These are phyloP conservation scores for Trichoderma parareesei DNA, from an alignment of 495 filamentous ascomycete species.

Conservation along the genomic window DNA sequence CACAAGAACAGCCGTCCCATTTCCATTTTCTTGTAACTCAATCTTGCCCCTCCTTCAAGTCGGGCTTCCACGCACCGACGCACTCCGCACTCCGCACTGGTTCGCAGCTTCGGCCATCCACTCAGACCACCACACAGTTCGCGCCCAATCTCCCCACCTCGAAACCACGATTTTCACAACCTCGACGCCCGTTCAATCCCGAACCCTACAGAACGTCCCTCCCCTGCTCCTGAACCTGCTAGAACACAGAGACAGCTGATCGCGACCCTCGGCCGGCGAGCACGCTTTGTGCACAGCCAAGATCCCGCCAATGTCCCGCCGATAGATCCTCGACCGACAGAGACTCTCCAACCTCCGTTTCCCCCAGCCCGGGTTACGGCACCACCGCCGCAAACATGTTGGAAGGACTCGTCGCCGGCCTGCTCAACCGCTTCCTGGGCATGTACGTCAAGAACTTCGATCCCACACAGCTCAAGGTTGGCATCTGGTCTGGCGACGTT, in stretches of 20 bases:
- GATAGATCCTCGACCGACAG: neutral
- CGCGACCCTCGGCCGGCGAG: slow-evolving; percentile 4
- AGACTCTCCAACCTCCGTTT: neutral
- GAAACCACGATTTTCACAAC: neutral
- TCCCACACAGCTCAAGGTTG: slow-evolving; percentile 89
- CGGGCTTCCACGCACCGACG: slow-evolving; percentile 2
- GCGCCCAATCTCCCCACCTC: slow-evolving; percentile 8
- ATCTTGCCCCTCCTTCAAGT: neutral
- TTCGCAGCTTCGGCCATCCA: neutral
- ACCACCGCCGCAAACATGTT: slow-evolving; percentile 41
- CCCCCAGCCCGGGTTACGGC: slow-evolving; percentile 49
- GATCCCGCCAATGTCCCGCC: slow-evolving; percentile 2
- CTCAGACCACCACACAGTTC: neutral
- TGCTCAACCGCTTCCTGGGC: slow-evolving; percentile 97
- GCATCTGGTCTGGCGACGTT: slow-evolving; percentile 97
- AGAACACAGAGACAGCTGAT: neutral
- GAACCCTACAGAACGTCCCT: too few species aligned
- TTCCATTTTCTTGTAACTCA: neutral
- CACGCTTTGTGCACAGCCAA: neutral
- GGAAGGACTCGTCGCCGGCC: slow-evolving; percentile 67
- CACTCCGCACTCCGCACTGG: neutral
- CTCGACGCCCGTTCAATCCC: neutral
- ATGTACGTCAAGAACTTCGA: slow-evolving; percentile 99
- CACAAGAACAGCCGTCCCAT: neutral
- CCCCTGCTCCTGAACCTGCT: neutral